Percentiles rank a stretch among this genome's conserved stretches.
phyloP scores from a whole-genome alignment of 1,284 basidiomycete species.

The Rhodotorula sp. region DNA sequence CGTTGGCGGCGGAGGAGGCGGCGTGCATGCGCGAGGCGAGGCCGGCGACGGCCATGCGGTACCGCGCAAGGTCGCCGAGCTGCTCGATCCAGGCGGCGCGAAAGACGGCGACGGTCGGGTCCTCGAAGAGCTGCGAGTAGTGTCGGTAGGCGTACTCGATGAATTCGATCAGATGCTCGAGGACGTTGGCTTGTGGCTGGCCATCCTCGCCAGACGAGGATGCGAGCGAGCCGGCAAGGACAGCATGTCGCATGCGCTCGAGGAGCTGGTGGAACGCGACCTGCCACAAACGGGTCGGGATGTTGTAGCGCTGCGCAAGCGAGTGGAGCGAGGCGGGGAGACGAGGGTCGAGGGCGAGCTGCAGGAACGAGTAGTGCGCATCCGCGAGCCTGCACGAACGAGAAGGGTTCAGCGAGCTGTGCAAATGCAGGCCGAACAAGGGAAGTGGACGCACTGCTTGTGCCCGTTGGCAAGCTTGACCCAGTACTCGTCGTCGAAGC shows the following conservation, averaged over 20 bases:
- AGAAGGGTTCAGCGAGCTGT: background rate
- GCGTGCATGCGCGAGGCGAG: conserved; percentile 38
- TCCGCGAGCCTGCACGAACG: conserved; percentile 69
- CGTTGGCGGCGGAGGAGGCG: background rate
- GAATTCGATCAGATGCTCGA: conserved; percentile 81
- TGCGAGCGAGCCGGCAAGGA: conserved; percentile 55
- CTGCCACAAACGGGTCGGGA: conserved; percentile 90
- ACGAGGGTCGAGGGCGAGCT: conserved; percentile 79
- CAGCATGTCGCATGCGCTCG: conserved; percentile 78
- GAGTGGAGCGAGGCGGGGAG: conserved; percentile 83
- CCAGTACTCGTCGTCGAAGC: conserved; percentile 45
- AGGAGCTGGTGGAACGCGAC: conserved; percentile 86
- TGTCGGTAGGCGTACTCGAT: conserved; percentile 94
- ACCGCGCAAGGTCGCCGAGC: conserved; percentile 90
- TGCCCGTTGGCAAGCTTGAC: conserved; percentile 40
- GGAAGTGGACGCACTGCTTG: conserved; percentile 41
- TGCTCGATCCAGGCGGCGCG: conserved; percentile 90
- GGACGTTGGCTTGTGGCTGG: conserved; percentile 43
- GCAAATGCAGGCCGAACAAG: background rate
- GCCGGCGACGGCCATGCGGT: conserved; percentile 83
- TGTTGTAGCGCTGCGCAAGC: conserved; percentile 91
- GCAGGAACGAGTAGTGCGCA: conserved; percentile 80
- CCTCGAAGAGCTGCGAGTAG: conserved; percentile 86
- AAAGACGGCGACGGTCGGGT: conserved; percentile 69
- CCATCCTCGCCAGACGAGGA: conserved; percentile 2